Conservation (phyloP, 1,284 basidiomycete species). For the Ceratobasidium papillatum region DNA sequence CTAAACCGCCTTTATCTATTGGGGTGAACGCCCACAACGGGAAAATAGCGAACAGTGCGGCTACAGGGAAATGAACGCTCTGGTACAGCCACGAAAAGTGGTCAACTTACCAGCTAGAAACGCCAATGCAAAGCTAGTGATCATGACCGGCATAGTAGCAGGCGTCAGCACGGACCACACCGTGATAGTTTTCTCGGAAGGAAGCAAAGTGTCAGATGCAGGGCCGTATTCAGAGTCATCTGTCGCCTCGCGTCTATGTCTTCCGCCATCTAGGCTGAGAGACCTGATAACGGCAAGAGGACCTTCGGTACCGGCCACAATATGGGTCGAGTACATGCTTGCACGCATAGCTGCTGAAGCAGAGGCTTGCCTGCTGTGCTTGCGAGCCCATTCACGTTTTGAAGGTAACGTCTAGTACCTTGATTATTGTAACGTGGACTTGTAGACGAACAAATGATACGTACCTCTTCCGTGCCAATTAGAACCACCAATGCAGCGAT, state of each 20-base stretch:
- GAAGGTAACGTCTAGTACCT: slow-evolving; percentile 12
- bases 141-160: slow-evolving; percentile 23
- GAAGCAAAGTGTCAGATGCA: slow-evolving; percentile 1
- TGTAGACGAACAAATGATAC: not conserved
- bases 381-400: slow-evolving; percentile 23
- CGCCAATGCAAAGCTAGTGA: slow-evolving; percentile 13
- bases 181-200: not conserved
- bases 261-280: not conserved
- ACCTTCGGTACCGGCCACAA: not conserved
- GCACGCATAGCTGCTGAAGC: slow-evolving; percentile 15
- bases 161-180: slow-evolving; percentile 30
- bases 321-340: slow-evolving; percentile 25
- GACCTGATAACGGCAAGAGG: not conserved
- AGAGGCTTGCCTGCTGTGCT: slow-evolving; percentile 9
- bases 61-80: not conserved
- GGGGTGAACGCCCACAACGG: slow-evolving; percentile 31
- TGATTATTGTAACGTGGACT: not conserved
- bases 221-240: slow-evolving; percentile 25
- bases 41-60: slow-evolving; percentile 16
- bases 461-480: not conserved
- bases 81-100: not conserved
- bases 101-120: slow-evolving; percentile 16
- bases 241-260: slow-evolving; percentile 14
- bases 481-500: not conserved
- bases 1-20: slow-evolving; percentile 29